phyloP scores from a whole-genome alignment of 192 early-diverging fungal species.

The Backusella liffmaniae region DNA sequence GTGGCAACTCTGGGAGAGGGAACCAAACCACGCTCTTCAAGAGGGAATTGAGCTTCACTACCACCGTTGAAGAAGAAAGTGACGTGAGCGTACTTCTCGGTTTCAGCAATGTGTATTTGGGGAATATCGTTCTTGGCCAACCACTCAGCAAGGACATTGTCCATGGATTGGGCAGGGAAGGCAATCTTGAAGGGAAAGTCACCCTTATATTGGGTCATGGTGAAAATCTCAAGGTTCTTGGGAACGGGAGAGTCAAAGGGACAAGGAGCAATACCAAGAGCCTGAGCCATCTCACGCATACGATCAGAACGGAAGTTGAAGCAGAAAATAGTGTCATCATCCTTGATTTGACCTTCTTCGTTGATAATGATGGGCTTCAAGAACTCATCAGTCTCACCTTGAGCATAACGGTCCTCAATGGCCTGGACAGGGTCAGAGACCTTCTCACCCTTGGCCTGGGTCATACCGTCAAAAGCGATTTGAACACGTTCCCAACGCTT shows the following conservation, averaged over 20 bases:
- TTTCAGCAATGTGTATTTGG: slow-evolving; percentile 98
- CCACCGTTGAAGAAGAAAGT: slow-evolving; percentile 99
- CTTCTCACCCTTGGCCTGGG: slow-evolving; percentile 76
- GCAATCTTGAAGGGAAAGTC: slow-evolving; percentile 95
- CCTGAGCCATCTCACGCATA: slow-evolving; percentile 90
- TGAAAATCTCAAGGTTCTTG: slow-evolving; percentile 80
- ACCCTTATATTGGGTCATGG: slow-evolving; percentile 97
- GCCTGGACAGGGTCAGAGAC: slow-evolving; percentile 60
- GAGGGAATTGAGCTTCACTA: slow-evolving; percentile 83
- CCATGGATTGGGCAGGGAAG: slow-evolving; percentile 97
- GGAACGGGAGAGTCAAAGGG: slow-evolving; percentile 84
- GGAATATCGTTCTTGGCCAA: slow-evolving; percentile 81
- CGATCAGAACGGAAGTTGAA: slow-evolving; percentile 99
- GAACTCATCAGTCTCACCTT: slow-evolving; percentile 99
- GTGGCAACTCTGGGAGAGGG: slow-evolving; percentile 95
- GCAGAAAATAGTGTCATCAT: slow-evolving; percentile 92
- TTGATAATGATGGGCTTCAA: slow-evolving; percentile 96
- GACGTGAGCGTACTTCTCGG: slow-evolving; percentile 99
- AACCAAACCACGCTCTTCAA: slow-evolving; percentile 90
- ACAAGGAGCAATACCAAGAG: slow-evolving; percentile 81
- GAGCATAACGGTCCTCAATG: slow-evolving; percentile 83
- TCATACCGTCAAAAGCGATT: slow-evolving; percentile 91
- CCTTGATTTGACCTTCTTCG: slow-evolving; percentile 69
- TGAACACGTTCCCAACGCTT: slow-evolving; percentile 99
- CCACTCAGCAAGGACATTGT: slow-evolving; percentile 98